These are phyloP conservation scores for Oemleria cerasiformis DNA, from an alignment of 306 rosid species.

Conservation along the genomic window DNA sequence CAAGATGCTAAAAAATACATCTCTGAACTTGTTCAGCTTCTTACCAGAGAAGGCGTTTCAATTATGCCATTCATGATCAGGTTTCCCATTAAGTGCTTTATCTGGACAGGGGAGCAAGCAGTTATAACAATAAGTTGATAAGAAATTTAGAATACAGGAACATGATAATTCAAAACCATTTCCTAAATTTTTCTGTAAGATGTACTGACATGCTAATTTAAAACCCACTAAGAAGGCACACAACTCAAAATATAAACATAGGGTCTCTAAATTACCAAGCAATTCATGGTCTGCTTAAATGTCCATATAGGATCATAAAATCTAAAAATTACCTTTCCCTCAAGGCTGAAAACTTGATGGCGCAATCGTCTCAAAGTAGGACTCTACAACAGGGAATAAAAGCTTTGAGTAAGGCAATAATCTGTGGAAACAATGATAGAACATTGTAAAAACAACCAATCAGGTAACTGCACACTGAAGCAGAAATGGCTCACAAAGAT, in stretches of 20 bases:
- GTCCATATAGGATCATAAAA: background rate
- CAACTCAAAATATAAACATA: background rate
- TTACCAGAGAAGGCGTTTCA: conserved; percentile 62
- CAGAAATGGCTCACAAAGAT: conserved; percentile 24
- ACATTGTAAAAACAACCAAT: conserved; percentile 6
- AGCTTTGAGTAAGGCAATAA: conserved; percentile 3
- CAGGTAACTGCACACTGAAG: conserved; percentile 13
- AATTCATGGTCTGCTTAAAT: background rate
- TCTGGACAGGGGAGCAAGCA: conserved; percentile 41
- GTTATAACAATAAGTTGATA: background rate
- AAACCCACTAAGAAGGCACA: background rate
- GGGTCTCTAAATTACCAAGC: background rate
- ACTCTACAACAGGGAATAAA: conserved; percentile 49
- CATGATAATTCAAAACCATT: background rate
- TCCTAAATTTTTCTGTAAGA: background rate
- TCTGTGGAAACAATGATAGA: background rate
- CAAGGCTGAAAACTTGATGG: conserved; percentile 62
- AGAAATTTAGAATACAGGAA: background rate
- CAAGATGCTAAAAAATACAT: conserved; percentile 15
- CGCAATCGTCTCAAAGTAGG: conserved; percentile 61
- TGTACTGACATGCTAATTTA: background rate
- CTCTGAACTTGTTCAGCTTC: conserved; percentile 29
- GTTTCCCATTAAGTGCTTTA: conserved; percentile 69
- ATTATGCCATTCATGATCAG: conserved; percentile 55
- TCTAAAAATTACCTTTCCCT: conserved; percentile 58